Evolutionary conservation across 1,284 basidiomycete species (phyloP).

Genomic region (Ustilago crameri): DNA sequence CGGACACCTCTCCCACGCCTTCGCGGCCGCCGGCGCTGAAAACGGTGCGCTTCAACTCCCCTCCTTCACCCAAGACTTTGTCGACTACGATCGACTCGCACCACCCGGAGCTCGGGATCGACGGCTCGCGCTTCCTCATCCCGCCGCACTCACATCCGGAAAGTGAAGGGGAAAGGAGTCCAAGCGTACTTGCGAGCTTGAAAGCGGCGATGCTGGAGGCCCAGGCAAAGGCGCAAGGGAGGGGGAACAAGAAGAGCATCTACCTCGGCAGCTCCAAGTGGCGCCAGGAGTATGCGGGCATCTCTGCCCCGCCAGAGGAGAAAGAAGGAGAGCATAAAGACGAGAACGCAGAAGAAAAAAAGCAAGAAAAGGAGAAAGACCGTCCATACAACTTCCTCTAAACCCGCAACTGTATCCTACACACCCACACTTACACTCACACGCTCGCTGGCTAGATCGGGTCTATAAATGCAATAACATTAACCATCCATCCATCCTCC

Average conservation of each 20-base stretch:
- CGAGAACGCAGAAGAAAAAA: neutral
- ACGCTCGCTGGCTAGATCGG: too few species aligned
- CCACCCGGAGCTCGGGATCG: neutral
- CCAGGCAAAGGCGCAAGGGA: slow-evolving; percentile 18
- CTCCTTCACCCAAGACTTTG: neutral
- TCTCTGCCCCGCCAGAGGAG: neutral
- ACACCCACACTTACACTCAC: too few species aligned
- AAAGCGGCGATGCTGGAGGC: slow-evolving; percentile 48
- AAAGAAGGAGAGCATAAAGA: neutral
- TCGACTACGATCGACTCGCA: slow-evolving; percentile 7
- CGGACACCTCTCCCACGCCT: neutral
- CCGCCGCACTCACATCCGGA: neutral
- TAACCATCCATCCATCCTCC: too few species aligned
- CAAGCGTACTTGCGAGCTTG: slow-evolving; percentile 18
- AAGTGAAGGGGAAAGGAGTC: slow-evolving; percentile 20
- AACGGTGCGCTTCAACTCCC: slow-evolving; percentile 19
- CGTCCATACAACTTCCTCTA: slow-evolving; percentile 30
- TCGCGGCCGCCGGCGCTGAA: slow-evolving; percentile 9
- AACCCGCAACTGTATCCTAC: slow-evolving; percentile 12
- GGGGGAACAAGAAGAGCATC: slow-evolving; percentile 17
- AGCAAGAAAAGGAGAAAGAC: neutral
- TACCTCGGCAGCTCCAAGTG: slow-evolving; percentile 35
- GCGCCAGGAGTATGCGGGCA: slow-evolving; percentile 13
- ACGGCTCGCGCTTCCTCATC: slow-evolving; percentile 10
- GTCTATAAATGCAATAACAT: too few species aligned